phyloP scores from a whole-genome alignment of 1,139 yeast genomes.

The Kluyveromyces sp. region DNA sequence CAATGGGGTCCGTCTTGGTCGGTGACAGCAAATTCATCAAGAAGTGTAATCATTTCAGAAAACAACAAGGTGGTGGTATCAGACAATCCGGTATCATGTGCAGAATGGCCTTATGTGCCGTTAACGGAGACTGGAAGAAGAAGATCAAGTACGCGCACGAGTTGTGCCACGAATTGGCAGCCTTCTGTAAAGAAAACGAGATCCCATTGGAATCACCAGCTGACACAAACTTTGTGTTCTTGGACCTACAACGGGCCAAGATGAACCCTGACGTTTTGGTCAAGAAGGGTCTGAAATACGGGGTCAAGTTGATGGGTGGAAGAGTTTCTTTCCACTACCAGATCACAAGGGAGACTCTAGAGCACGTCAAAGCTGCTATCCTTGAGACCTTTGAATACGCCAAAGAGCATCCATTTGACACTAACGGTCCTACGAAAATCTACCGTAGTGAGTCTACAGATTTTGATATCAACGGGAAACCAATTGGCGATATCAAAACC shows the following conservation, averaged over 20 bases:
- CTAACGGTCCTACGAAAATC: conserved; percentile 38
- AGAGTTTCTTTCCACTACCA: conserved; percentile 86
- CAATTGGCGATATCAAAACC: conserved; percentile 28
- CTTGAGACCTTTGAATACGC: conserved; percentile 50
- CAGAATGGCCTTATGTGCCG: conserved; percentile 72
- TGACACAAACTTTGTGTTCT: conserved; percentile 79
- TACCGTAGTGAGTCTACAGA: conserved; percentile 35
- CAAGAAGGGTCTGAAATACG: conserved; percentile 51
- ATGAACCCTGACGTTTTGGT: conserved; percentile 54
- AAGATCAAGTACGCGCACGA: conserved; percentile 53
- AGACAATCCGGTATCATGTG: conserved; percentile 84
- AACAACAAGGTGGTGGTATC: conserved; percentile 93
- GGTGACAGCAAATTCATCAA: conserved; percentile 55
- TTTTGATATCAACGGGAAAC: conserved; percentile 27
- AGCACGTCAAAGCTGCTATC: conserved; percentile 54
- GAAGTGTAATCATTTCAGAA: conserved; percentile 80
- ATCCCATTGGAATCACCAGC: conserved; percentile 66
- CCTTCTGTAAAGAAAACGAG: conserved; percentile 47
- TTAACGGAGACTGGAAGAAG: conserved; percentile 63
- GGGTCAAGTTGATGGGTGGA: conserved; percentile 64
- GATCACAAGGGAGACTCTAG: conserved; percentile 57
- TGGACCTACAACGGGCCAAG: conserved; percentile 54
- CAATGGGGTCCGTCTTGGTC: conserved; percentile 85
- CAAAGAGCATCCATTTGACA: conserved; percentile 36
- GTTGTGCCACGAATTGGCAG: conserved; percentile 62